phyloP scores from a whole-genome alignment of 768 basidiomycete species.

The Lentinula raphanica region DNA sequence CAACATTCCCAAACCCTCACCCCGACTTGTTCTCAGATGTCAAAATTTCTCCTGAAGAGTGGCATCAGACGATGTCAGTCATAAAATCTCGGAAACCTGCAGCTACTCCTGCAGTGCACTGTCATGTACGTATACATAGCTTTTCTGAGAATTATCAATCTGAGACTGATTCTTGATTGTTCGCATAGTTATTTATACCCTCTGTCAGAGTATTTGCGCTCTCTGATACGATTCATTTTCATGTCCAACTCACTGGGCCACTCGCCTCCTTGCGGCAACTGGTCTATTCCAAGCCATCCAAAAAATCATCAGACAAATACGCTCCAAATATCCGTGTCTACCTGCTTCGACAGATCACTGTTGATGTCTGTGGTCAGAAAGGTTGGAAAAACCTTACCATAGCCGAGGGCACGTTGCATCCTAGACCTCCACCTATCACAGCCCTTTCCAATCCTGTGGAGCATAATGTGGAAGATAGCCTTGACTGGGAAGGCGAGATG shows the following conservation, averaged over 20 bases:
- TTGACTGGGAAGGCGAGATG: slow-evolving; percentile 63
- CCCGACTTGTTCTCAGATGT: slow-evolving; percentile 6
- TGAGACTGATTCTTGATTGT: neutral
- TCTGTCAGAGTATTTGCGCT: slow-evolving; percentile 48
- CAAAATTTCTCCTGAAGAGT: slow-evolving; percentile 12
- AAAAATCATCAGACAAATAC: neutral
- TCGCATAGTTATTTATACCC: slow-evolving; percentile 57
- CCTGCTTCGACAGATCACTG: slow-evolving; percentile 44
- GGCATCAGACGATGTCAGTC: slow-evolving; percentile 11
- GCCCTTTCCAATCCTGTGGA: slow-evolving; percentile 15
- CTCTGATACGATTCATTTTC: slow-evolving; percentile 56
- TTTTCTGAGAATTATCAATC: no score
- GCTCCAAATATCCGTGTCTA: slow-evolving; percentile 39
- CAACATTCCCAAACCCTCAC: slow-evolving; percentile 1
- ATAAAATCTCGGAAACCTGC: slow-evolving; percentile 4
- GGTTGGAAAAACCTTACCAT: slow-evolving; percentile 35
- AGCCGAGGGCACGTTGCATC: slow-evolving; percentile 44
- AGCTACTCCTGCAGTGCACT: neutral
- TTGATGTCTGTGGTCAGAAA: slow-evolving; percentile 30
- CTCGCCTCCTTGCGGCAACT: slow-evolving; percentile 42
- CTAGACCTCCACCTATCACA: slow-evolving; percentile 35
- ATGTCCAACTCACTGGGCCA: slow-evolving; percentile 53
- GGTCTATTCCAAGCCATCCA: slow-evolving; percentile 21
- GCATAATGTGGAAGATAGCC: slow-evolving; percentile 28
- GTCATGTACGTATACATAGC: slow-evolving; percentile 7